Conservation (phyloP, 1,284 basidiomycete species). For the Tausonia pullulans region DNA sequence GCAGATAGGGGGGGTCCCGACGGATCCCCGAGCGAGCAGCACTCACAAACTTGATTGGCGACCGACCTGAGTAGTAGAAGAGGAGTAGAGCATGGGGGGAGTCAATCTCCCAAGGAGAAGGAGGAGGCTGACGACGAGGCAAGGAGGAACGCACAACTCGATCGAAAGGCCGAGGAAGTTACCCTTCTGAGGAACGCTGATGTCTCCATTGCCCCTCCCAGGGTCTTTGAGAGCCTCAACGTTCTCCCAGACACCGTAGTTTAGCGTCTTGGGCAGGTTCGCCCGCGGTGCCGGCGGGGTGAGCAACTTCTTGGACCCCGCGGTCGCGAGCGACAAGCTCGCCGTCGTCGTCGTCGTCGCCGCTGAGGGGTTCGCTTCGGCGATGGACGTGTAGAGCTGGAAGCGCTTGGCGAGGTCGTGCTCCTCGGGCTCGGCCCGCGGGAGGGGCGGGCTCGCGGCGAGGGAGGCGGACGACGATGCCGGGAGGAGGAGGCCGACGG, state of each 20-base stretch:
- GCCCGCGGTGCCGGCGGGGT: background rate
- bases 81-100: no score
- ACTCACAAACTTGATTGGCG: constrained; percentile 16
- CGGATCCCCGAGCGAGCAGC: background rate
- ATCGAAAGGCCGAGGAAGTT: constrained; percentile 14
- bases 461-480: background rate
- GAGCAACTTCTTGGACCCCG: background rate
- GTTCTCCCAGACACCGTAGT: constrained; percentile 1
- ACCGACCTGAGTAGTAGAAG: background rate
- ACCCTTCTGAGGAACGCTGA: constrained; percentile 9
- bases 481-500: background rate
- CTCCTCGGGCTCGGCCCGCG: background rate
- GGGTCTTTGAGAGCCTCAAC: constrained; percentile 6
- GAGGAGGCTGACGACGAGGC: background rate
- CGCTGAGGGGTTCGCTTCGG: background rate
- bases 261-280: background rate
- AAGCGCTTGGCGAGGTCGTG: constrained; percentile 4
- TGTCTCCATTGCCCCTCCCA: background rate
- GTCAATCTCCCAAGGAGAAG: background rate
- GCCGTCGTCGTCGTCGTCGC: background rate
- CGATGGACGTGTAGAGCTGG: constrained; percentile 12
- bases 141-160: constrained; percentile 5
- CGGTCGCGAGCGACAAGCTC: background rate
- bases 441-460: background rate
- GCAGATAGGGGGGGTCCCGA: background rate